Conservation (phyloP, 352 stramenopile genomes). For the Globisporangium lucens region DNA sequence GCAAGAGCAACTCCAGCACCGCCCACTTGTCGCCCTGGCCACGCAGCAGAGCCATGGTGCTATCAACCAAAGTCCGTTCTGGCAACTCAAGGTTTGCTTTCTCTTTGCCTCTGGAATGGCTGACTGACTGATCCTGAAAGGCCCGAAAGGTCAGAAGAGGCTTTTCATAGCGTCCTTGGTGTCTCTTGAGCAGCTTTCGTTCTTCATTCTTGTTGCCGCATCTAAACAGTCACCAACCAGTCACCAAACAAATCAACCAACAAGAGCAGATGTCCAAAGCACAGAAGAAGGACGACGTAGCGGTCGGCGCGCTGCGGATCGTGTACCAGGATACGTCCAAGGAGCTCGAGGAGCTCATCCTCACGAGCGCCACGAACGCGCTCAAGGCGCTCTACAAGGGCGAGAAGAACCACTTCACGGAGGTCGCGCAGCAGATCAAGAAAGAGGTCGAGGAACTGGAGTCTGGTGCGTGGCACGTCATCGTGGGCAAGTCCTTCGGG, state of each 20-base stretch:
- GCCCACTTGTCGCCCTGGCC: slow-evolving; percentile 11
- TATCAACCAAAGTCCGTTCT: background rate
- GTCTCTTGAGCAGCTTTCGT: background rate
- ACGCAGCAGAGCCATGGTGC: background rate
- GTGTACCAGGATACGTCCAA: slow-evolving; percentile 69
- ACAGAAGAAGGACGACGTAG: slow-evolving; percentile 78
- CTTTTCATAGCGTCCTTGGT: background rate
- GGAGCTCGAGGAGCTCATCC: slow-evolving; percentile 70
- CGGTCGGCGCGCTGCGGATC: slow-evolving; percentile 59
- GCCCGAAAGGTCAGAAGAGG: background rate
- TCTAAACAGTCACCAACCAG: background rate
- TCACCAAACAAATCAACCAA: background rate
- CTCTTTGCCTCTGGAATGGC: background rate
- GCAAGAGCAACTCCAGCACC: slow-evolving; percentile 40
- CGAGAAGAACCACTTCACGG: slow-evolving; percentile 81
- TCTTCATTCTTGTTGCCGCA: background rate
- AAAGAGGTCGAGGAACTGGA: slow-evolving; percentile 70
- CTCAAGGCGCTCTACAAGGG: slow-evolving; percentile 82
- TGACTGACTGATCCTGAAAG: background rate
- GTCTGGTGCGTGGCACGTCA: slow-evolving; percentile 74
- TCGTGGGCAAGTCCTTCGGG: slow-evolving; percentile 84
- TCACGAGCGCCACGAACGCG: slow-evolving; percentile 71
- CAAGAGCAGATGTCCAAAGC: slow-evolving; percentile 58
- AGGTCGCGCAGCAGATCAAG: slow-evolving; percentile 79
- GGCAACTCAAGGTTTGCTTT: background rate